Conservation (phyloP, 1,284 basidiomycete genomes). For the Cryptococcus floricola region DNA sequence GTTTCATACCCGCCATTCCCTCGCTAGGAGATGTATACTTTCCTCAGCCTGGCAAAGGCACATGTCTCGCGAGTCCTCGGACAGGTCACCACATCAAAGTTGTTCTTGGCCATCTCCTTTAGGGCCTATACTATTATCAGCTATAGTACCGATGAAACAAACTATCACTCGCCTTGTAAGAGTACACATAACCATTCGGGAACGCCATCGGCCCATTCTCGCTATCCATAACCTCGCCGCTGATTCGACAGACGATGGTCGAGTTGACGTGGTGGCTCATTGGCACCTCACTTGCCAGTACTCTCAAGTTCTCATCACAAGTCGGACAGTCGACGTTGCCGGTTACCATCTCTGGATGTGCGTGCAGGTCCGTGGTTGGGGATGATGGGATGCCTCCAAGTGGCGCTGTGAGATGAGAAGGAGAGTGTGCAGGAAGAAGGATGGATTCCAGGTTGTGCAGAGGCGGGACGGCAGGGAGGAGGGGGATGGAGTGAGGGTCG, state of each 20-base stretch:
- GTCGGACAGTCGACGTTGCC: constrained; percentile 88
- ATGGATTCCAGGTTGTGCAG: constrained; percentile 29
- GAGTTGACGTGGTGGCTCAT: constrained; percentile 92
- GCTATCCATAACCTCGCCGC: constrained; percentile 89
- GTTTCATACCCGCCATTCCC: background rate
- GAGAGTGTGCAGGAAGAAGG: constrained; percentile 9
- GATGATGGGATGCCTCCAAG: constrained; percentile 10
- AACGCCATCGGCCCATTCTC: constrained; percentile 89
- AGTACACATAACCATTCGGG: constrained; percentile 89
- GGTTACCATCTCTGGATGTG: constrained; percentile 45
- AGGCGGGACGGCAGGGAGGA: constrained; percentile 34
- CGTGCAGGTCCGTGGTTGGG: constrained; percentile 17
- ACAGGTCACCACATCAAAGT: constrained; percentile 69
- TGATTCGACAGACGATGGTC: constrained; percentile 86
- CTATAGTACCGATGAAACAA: background rate
- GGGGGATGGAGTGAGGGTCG: constrained; percentile 14
- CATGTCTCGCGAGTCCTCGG: constrained; percentile 69
- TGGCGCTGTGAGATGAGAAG: constrained; percentile 13
- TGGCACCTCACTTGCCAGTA: constrained; percentile 80
- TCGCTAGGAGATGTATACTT: constrained; percentile 74
- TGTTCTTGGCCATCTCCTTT: constrained; percentile 73
- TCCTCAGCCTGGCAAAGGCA: constrained; percentile 65
- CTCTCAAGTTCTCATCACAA: constrained; percentile 71
- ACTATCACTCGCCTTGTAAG: constrained; percentile 65
- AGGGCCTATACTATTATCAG: constrained; percentile 59